Evolutionary conservation across 2,329 filamentous ascomycete species (phyloP).

Genomic region (Ophiostoma ulmi): DNA sequence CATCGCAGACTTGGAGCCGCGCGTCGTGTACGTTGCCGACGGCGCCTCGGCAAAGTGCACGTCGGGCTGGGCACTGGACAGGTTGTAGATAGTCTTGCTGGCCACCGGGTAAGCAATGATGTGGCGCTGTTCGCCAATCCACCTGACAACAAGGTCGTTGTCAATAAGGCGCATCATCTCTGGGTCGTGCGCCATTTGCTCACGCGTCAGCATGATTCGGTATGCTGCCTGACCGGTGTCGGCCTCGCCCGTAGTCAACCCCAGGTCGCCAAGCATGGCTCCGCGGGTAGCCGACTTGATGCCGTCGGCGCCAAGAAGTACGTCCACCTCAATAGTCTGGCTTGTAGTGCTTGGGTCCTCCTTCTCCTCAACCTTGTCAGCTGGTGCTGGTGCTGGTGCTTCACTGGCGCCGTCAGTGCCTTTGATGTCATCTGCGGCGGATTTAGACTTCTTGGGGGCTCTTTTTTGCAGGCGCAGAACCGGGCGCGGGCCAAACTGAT

Average conservation of each 20-base stretch:
- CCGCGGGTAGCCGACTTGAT: conserved; percentile 50
- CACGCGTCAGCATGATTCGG: conserved; percentile 68
- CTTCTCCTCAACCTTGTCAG: neutral
- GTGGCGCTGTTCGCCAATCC: conserved; percentile 70
- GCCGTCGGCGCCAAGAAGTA: conserved; percentile 52
- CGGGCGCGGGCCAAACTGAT: conserved; percentile 55
- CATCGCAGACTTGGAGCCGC: conserved; percentile 57
- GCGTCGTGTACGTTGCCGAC: conserved; percentile 58
- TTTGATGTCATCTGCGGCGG: neutral
- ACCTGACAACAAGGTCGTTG: conserved; percentile 62
- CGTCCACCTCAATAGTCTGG: conserved; percentile 46
- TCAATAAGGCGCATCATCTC: conserved; percentile 64
- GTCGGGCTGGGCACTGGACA: conserved; percentile 59
- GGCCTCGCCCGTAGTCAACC: conserved; percentile 50
- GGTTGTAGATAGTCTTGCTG: conserved; percentile 60
- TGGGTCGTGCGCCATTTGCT: conserved; percentile 60
- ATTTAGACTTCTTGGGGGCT: neutral
- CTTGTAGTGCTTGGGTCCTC: conserved; percentile 41
- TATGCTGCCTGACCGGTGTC: conserved; percentile 75
- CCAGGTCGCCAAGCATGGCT: conserved; percentile 50
- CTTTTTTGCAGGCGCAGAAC: conserved; percentile 43
- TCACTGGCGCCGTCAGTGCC: neutral
- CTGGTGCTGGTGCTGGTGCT: neutral
- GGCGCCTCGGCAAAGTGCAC: conserved; percentile 54
- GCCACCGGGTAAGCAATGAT: conserved; percentile 74